These are phyloP conservation scores for Citrus sp. DNA, from an alignment of 345 rosid genomes.

Conservation along the genomic window DNA sequence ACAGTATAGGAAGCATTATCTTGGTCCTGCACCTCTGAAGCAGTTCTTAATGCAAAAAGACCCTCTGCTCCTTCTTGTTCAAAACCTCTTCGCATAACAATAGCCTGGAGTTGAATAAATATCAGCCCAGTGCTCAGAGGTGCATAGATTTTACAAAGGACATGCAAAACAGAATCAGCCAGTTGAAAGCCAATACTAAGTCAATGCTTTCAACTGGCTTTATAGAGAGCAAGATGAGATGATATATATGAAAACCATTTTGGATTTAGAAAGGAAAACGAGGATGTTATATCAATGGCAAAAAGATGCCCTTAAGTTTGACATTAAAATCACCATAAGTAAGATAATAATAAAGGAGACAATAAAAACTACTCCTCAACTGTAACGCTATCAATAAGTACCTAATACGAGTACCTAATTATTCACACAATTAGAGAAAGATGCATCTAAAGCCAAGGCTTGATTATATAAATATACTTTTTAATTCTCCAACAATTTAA, in stretches of 20 bases:
- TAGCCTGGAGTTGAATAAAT: slow-evolving; percentile 39
- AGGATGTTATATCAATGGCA: background rate
- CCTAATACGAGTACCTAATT: background rate
- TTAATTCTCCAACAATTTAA: background rate
- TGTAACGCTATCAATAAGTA: background rate
- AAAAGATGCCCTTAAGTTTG: background rate
- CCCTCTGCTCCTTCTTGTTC: slow-evolving; percentile 50
- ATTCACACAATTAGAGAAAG: background rate
- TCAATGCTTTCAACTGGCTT: background rate
- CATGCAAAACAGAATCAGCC: background rate
- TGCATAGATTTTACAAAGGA: background rate
- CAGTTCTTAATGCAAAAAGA: slow-evolving; percentile 39
- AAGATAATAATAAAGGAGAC: background rate
- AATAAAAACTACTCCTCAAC: background rate
- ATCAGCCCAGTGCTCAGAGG: background rate
- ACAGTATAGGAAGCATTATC: slow-evolving; percentile 35
- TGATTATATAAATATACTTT: background rate
- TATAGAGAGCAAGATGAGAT: background rate
- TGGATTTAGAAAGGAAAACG: background rate
- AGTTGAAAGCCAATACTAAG: background rate
- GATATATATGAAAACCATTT: background rate
- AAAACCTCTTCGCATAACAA: slow-evolving; percentile 58
- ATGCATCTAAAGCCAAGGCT: background rate
- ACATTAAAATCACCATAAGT: background rate
- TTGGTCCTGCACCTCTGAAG: slow-evolving; percentile 27